Evolutionary conservation across 768 basidiomycete species (phyloP), one percentile per base, ranked within the genome.

Genomic region (Podaxis sp.): DNA sequence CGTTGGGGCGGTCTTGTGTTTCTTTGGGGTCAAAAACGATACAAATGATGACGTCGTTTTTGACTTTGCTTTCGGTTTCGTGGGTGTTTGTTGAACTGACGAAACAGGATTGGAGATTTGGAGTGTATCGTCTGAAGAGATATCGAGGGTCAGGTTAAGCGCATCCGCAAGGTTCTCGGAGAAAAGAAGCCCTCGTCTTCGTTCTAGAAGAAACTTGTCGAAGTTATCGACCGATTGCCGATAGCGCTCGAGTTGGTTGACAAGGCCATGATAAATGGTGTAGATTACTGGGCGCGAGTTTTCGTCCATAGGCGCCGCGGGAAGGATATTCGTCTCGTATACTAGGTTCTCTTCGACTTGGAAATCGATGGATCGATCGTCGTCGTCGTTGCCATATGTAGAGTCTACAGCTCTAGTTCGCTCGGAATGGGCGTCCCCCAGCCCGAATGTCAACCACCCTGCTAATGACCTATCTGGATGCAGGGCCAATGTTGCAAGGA

Each of bases 161-260:
- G 95, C 95, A 67, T 98, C 96, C 5, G 87, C 90, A 37, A 97
- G 76, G 69, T 95, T 95, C 74, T 97, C 95, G 3, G 90, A 89
- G 72, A 96, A 97, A 16, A 96, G 74, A 7, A 98, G 79, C 1
- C 95, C 95, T 68, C 89, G 90, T 16, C 96, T 83, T 37, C 96
- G 83, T 73, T 98, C 93, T 1, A 85, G 71, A 2, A 98, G 82
- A 67, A 85, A 91, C 68, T 82, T 83, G 75, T 98, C 94, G 68
- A 98, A 97, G 50, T 88, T 76, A 21, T 88, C 81, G 28, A 96
- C 86, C 18, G 80, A 70, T 42, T 82, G 77, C 5, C 93, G 87
- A 74, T 95, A 95, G 48, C 82, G 79, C 66, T 93, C 90, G 7
- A 98, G 81, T 65, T 95, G 91, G 16, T 82, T 79, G 46, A 93